phyloP scores from a whole-genome alignment of 306 rosid species.

The Prunus padus region DNA sequence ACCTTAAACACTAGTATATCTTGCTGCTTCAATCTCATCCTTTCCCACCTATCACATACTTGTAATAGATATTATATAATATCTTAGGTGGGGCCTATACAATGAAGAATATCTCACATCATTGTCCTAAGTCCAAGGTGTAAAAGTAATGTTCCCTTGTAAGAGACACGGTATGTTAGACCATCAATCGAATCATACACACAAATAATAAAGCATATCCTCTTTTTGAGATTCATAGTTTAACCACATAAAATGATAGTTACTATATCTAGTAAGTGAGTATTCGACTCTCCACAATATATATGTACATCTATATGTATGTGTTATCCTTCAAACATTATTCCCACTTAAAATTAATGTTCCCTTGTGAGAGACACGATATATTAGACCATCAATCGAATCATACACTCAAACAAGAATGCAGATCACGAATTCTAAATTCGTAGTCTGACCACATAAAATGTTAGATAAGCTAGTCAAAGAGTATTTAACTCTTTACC shows the following conservation, averaged over 20 bases:
- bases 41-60: neutral
- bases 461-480: neutral
- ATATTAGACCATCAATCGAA: neutral
- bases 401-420: neutral
- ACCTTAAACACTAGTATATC: neutral
- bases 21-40: neutral
- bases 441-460: neutral
- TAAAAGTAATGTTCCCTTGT: no score
- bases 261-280: neutral
- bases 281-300: neutral
- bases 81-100: neutral
- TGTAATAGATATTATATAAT: no score
- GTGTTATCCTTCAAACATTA: no score
- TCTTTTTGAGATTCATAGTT: no score
- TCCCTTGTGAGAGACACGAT: neutral
- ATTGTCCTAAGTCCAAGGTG: no score
- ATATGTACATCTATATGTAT: no score
- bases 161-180: neutral
- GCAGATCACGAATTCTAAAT: neutral
- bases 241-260: neutral
- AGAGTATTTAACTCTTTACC: neutral
- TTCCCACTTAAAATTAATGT: neutral
- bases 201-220: neutral
- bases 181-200: neutral
- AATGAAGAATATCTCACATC: no score